Conservation (phyloP, 2,329 filamentous ascomycete species). For the Arthrinium phaeospermum region DNA sequence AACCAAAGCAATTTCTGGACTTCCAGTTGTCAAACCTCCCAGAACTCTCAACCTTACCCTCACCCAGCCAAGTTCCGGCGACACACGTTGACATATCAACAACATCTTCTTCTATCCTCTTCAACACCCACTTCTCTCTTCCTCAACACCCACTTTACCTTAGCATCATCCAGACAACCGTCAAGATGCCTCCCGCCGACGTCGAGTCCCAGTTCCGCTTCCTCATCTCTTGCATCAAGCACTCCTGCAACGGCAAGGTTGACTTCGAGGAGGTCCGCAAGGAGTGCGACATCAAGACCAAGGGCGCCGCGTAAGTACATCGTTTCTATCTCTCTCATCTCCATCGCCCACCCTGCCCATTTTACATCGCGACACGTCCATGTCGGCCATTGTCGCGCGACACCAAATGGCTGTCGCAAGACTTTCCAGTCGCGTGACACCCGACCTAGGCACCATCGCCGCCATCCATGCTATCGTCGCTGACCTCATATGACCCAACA, state of each 20-base stretch:
- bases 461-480: slow-evolving; percentile 7
- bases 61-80: background rate
- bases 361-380: too few species aligned
- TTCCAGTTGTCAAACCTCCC: background rate
- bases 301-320: slow-evolving; percentile 72
- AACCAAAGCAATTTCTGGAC: background rate
- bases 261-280: slow-evolving; percentile 69
- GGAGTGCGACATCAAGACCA: slow-evolving; percentile 67
- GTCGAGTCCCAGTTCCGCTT: slow-evolving; percentile 67
- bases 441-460: background rate
- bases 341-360: background rate
- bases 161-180: background rate
- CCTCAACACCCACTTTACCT: background rate
- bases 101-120: background rate
- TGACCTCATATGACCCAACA: slow-evolving; percentile 37
- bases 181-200: slow-evolving; percentile 48
- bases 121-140: background rate
- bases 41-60: background rate
- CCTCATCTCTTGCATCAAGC: slow-evolving; percentile 68
- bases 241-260: slow-evolving; percentile 65
- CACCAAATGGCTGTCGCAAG: too few species aligned
- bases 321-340: background rate
- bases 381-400: background rate
- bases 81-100: background rate
- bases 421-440: too few species aligned